Percentiles rank a stretch among this genome's conserved stretches.
These are phyloP conservation scores for Pestalotiopsis sp. DNA, from an alignment of 2,329 filamentous ascomycete species.

Conservation along the genomic window DNA sequence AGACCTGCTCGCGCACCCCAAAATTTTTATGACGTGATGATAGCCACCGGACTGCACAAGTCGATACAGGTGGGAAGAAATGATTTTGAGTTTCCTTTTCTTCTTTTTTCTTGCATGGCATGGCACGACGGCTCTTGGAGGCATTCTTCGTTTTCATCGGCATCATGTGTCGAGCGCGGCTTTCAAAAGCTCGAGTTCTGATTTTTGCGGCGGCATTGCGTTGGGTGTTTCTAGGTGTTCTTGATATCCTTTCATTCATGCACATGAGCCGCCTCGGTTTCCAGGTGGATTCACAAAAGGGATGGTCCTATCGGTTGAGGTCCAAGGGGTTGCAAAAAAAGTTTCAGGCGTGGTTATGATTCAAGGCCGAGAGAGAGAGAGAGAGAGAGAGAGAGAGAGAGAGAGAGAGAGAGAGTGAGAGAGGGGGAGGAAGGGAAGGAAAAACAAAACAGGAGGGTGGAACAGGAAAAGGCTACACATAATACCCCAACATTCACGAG, in stretches of 20 bases:
- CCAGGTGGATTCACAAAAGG: not conserved
- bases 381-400: too few relatives aligned
- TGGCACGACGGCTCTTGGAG: conserved; percentile 26
- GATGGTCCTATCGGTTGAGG: not conserved
- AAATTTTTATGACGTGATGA: conserved; percentile 27
- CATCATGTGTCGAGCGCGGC: not conserved
- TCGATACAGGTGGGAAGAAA: not conserved
- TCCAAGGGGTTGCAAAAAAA: not conserved
- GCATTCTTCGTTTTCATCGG: conserved; percentile 18
- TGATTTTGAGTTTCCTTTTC: conserved; percentile 15
- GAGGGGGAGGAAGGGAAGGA: too few relatives aligned
- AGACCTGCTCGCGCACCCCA: conserved; percentile 14
- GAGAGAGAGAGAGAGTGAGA: too few relatives aligned
- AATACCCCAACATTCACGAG: conserved; percentile 3
- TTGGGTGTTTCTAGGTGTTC: conserved; percentile 33
- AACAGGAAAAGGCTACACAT: conserved; percentile 1
- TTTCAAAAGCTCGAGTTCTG: conserved; percentile 21
- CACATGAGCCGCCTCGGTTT: not conserved
- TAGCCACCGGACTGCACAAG: not conserved
- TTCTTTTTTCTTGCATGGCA: conserved; percentile 24
- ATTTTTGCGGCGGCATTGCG: conserved; percentile 33
- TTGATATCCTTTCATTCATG: conserved; percentile 5
- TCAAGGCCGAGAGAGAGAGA: not conserved
- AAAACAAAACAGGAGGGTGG: too few relatives aligned
- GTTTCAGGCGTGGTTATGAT: not conserved